Evolutionary conservation across 176 grass and related monocot species (phyloP).

Genomic region (Phyllostachys edulis): DNA sequence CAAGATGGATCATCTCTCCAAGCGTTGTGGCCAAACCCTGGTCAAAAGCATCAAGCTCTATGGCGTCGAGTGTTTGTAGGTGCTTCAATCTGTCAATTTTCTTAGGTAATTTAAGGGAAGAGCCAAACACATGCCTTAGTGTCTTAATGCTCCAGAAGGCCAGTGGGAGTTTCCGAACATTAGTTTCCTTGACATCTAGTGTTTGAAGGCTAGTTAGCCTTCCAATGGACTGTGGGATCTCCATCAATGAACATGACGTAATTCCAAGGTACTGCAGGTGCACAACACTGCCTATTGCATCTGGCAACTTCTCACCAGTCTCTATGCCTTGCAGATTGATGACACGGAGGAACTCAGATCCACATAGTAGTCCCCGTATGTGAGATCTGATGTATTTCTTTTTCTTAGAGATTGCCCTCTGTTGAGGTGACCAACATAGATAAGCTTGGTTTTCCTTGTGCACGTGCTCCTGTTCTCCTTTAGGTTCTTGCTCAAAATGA

Average conservation of each 20-base stretch:
- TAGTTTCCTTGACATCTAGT: constrained; percentile 16
- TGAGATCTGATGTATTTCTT: background rate
- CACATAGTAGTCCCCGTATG: background rate
- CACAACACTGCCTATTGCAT: background rate
- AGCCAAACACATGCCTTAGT: constrained; percentile 31
- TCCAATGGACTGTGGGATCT: background rate
- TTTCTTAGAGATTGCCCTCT: background rate
- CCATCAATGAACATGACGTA: background rate
- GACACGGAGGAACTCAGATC: constrained; percentile 32
- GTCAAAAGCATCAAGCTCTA: background rate
- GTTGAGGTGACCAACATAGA: no score
- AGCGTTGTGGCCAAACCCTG: background rate
- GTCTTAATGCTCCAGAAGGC: constrained; percentile 26
- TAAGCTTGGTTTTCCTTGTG: no score
- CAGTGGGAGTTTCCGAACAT: background rate
- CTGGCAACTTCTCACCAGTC: background rate
- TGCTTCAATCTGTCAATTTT: background rate
- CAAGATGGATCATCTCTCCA: background rate
- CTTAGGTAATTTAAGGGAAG: background rate
- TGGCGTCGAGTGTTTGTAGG: constrained; percentile 13
- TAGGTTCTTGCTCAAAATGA: constrained; percentile 5
- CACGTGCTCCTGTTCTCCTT: background rate
- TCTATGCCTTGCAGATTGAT: constrained; percentile 18
- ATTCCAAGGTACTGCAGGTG: constrained; percentile 26
- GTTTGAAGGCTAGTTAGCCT: constrained; percentile 7